Evolutionary conservation across 2,329 filamentous ascomycete genomes (phyloP).

Genomic region (Calonectria henricotiae): DNA sequence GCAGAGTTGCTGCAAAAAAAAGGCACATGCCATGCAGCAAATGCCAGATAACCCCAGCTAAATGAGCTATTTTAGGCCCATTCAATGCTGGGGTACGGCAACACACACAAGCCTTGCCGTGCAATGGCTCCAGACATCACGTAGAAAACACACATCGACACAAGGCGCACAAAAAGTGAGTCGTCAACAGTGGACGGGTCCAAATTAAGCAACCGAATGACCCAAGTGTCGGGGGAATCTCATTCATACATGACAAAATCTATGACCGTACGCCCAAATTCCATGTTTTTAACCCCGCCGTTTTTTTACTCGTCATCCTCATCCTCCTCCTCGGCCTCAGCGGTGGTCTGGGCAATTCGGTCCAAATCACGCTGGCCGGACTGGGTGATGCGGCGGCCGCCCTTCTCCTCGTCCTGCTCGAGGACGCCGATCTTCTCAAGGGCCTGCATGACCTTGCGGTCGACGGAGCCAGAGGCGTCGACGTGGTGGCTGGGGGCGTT

Average conservation of each 20-base stretch:
- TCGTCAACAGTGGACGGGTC: conserved; percentile 54
- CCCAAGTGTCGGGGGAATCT: conserved; percentile 58
- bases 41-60: background rate
- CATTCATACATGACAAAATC: conserved; percentile 62
- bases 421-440: conserved; percentile 99
- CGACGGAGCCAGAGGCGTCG: conserved; percentile 93
- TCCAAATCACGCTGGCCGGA: conserved; percentile 99
- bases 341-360: conserved; percentile 88
- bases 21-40: conserved; percentile 8
- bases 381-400: conserved; percentile 98
- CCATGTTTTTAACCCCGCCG: conserved; percentile 49
- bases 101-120: no score
- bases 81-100: background rate
- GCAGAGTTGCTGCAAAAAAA: background rate
- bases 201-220: conserved; percentile 58
- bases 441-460: conserved; percentile 97
- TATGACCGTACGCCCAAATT: conserved; percentile 62
- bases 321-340: conserved; percentile 79
- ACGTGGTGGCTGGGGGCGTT: conserved; percentile 94
- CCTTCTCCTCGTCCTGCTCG: conserved; percentile 98
- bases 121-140: background rate
- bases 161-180: conserved; percentile 34
- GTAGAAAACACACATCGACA: background rate
- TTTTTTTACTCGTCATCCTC: conserved; percentile 76
- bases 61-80: background rate